Conservation (phyloP, 2,329 filamentous ascomycete genomes). For the Xylariaceae sp. region DNA sequence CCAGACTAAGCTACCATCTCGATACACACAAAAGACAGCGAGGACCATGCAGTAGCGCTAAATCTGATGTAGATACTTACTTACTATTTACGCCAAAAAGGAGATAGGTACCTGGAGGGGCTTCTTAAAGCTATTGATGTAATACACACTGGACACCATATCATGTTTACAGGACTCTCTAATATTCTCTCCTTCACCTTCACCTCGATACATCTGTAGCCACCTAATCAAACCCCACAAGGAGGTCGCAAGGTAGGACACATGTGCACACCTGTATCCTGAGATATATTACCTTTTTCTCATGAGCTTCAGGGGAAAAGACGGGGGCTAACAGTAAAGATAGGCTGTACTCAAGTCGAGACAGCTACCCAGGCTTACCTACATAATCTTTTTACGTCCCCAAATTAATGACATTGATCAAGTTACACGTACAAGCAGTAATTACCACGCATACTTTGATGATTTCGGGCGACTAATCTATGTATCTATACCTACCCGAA, state of each 20-base stretch:
- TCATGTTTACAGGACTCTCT: neutral
- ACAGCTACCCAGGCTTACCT: neutral
- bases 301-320: neutral
- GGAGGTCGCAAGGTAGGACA: slow-evolving; percentile 11
- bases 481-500: slow-evolving; percentile 13
- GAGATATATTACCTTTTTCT: neutral
- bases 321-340: too few species aligned
- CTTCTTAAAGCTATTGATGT: slow-evolving; percentile 6
- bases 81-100: too few species aligned
- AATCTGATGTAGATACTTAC: too few species aligned
- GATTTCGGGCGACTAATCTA: too few species aligned
- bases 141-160: neutral
- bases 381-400: neutral
- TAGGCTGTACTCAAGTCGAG: too few species aligned
- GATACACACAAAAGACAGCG: slow-evolving; percentile 1
- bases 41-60: slow-evolving; percentile 17
- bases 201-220: too few species aligned
- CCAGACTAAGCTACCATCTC: too few species aligned
- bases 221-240: neutral
- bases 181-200: neutral
- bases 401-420: too few species aligned
- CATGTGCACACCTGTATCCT: slow-evolving; percentile 5
- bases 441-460: too few species aligned
- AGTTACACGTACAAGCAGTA: too few species aligned
- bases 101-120: too few species aligned